Conservation (phyloP, 1,284 basidiomycete genomes). For the Leccinum subspadiceum region DNA sequence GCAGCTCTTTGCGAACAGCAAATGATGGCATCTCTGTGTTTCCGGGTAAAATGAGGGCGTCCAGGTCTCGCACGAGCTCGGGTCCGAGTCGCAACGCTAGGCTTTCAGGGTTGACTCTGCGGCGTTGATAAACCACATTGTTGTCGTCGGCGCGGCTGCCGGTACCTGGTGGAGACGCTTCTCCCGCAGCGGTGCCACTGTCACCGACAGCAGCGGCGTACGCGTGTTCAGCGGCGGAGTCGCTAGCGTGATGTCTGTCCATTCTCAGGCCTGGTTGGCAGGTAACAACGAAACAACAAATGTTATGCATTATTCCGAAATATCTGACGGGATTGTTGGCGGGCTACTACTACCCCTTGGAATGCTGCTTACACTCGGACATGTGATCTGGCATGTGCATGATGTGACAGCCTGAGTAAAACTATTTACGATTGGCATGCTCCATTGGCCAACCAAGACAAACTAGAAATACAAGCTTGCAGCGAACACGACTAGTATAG, state of each 20-base stretch:
- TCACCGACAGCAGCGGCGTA: background rate
- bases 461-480: constrained; percentile 81
- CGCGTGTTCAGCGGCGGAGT: background rate
- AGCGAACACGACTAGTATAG: constrained; percentile 70
- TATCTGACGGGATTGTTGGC: constrained; percentile 2
- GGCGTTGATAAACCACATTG: constrained; percentile 27
- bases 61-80: constrained; percentile 64
- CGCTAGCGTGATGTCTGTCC: constrained; percentile 6
- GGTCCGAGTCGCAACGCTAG: constrained; percentile 63
- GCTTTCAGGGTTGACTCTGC: constrained; percentile 51
- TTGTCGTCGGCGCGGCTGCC: constrained; percentile 8
- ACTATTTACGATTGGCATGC: background rate
- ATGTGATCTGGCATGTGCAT: constrained; percentile 10
- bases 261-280: constrained; percentile 12
- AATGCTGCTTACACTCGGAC: constrained; percentile 19
- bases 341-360: constrained; percentile 12
- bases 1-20: constrained; percentile 62
- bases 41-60: constrained; percentile 62
- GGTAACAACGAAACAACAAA: constrained; percentile 1
- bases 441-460: constrained; percentile 1
- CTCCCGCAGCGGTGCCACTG: background rate
- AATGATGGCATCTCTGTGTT: constrained; percentile 71
- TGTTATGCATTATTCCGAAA: background rate
- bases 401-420: background rate
- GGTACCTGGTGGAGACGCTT: constrained; percentile 10